Conservation (phyloP, 257 asterid genomes). For the Plantago ovata region DNA sequence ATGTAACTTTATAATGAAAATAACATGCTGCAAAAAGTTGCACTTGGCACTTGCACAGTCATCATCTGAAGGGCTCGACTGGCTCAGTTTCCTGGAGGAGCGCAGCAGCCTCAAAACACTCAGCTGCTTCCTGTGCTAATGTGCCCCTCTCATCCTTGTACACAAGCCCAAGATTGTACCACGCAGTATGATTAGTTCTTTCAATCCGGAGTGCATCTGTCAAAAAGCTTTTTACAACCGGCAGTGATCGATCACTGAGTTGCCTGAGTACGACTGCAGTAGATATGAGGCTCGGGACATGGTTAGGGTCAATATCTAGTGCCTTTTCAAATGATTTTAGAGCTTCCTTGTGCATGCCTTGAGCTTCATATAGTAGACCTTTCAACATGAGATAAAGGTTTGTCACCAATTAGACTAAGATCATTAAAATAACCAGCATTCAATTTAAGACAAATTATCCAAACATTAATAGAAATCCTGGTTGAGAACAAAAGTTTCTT, state of each 20-base stretch:
- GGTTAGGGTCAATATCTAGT: conserved; percentile 69
- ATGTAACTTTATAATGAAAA: neutral
- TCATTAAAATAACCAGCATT: neutral
- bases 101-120: conserved; percentile 94
- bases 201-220: conserved; percentile 77
- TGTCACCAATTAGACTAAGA: neutral
- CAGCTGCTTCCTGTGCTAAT: conserved; percentile 55
- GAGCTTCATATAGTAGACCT: conserved; percentile 68
- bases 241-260: conserved; percentile 42
- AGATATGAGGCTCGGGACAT: conserved; percentile 79
- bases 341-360: conserved; percentile 63
- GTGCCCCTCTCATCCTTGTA: conserved; percentile 43
- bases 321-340: conserved; percentile 62
- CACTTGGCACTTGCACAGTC: neutral
- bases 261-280: conserved; percentile 51
- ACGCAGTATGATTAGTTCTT: conserved; percentile 66
- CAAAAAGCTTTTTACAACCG: conserved; percentile 70
- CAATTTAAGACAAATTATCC: neutral
- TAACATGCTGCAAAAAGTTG: neutral
- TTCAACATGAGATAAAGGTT: conserved; percentile 12
- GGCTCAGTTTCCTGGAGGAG: conserved; percentile 80
- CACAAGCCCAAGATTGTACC: conserved; percentile 88
- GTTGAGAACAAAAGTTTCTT: neutral
- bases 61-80: conserved; percentile 69
- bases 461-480: neutral